These are phyloP conservation scores for Berberis thunbergii DNA, from an alignment of 164 flowering plant genomes.

Conservation along the genomic window DNA sequence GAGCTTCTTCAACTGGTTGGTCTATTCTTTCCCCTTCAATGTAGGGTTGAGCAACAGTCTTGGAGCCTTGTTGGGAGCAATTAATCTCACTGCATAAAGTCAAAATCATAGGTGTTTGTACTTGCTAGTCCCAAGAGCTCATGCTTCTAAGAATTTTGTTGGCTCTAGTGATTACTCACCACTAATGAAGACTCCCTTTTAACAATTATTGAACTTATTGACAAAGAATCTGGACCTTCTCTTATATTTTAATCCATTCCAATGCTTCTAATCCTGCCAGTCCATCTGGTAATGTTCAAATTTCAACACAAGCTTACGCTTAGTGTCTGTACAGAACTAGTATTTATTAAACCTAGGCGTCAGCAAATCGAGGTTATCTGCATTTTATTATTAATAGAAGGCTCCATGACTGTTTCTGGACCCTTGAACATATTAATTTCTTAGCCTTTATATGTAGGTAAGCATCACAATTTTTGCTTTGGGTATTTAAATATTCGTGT, in stretches of 20 bases:
- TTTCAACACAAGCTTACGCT: conserved; percentile 24
- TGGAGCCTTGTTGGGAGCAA: conserved; percentile 18
- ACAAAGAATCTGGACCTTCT: conserved; percentile 29
- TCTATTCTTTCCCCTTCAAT: conserved; percentile 27
- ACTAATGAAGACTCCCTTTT: not conserved
- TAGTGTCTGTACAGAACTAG: conserved; percentile 10
- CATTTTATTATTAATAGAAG: conserved; percentile 42
- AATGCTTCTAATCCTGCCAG: conserved; percentile 32
- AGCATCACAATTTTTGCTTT: conserved; percentile 29
- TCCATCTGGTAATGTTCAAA: conserved; percentile 12
- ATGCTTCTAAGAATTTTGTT: conserved; percentile 18
- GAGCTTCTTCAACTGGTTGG: no score
- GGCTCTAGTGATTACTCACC: conserved; percentile 28
- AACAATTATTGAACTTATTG: not conserved
- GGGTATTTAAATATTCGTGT: conserved; percentile 41
- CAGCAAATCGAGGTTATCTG: conserved; percentile 27
- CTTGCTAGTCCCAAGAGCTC: conserved; percentile 22
- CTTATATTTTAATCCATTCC: conserved; percentile 11
- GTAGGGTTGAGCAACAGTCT: conserved; percentile 22
- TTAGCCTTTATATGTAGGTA: conserved; percentile 14
- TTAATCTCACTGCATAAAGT: conserved; percentile 12
- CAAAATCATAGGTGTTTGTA: conserved; percentile 18
- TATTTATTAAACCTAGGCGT: conserved; percentile 3
- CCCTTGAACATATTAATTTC: conserved; percentile 60
- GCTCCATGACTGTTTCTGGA: conserved; percentile 43